Percentiles rank a stretch among this genome's conserved stretches.
phyloP scores from a whole-genome alignment of 2,329 filamentous ascomycete species.

The Penicillium crustosum region DNA sequence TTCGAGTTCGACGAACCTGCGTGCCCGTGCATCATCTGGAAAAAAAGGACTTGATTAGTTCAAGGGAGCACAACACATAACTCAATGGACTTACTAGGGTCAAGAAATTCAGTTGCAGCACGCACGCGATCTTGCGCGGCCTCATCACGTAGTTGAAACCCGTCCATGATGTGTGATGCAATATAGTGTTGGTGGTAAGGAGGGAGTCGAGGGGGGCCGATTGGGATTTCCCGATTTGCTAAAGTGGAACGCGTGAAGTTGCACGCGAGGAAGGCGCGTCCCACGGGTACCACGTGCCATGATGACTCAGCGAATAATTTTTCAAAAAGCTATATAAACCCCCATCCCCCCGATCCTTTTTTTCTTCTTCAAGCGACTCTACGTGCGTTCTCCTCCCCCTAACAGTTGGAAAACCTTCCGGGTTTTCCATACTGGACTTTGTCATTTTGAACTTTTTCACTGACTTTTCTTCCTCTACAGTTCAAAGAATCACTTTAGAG shows the following conservation, averaged over 20 bases:
- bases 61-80: neutral
- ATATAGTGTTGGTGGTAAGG: conserved; percentile 15
- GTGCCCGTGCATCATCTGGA: conserved; percentile 57
- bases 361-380: conserved; percentile 16
- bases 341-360: conserved; percentile 2
- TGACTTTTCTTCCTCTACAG: conserved; percentile 32
- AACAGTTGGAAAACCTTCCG: neutral
- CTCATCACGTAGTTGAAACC: conserved; percentile 76
- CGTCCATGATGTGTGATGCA: conserved; percentile 59
- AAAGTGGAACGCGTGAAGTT: conserved; percentile 34
- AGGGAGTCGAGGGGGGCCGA: conserved; percentile 17
- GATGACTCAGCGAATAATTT: conserved; percentile 2
- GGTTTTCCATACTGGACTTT: neutral
- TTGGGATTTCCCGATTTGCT: conserved; percentile 30
- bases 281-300: neutral
- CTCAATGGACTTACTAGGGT: conserved; percentile 68
- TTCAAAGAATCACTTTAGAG: conserved; percentile 96
- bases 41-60: conserved; percentile 20
- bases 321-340: conserved; percentile 6
- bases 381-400: conserved; percentile 11
- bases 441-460: conserved; percentile 2
- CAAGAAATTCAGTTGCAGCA: conserved; percentile 86
- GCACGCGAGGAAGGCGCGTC: conserved; percentile 3
- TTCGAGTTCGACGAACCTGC: conserved; percentile 45
- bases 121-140: conserved; percentile 80